phyloP scores from a whole-genome alignment of 495 filamentous ascomycete species.

The Tricharina praecox region DNA sequence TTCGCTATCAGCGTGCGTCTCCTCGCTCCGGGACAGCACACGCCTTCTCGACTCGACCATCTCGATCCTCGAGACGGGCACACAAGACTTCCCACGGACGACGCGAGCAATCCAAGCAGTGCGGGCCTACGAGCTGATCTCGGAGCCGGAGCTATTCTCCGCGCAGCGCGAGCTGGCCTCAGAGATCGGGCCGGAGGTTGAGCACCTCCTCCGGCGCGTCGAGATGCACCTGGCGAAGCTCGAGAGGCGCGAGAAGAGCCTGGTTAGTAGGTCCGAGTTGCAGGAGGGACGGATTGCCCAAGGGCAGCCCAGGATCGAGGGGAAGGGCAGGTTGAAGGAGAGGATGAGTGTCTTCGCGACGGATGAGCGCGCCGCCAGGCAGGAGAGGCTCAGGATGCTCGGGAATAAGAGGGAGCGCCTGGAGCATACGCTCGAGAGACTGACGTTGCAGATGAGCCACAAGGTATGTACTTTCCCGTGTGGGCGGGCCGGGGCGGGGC shows the following conservation, averaged over 20 bases:
- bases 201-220: constrained; percentile 45
- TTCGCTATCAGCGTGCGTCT: constrained; percentile 45
- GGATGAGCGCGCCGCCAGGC: constrained; percentile 34
- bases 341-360: constrained; percentile 20
- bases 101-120: constrained; percentile 54
- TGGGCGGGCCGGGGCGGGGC: neutral
- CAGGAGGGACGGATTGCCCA: constrained; percentile 49
- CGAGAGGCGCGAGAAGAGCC: constrained; percentile 47
- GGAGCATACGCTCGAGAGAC: constrained; percentile 56
- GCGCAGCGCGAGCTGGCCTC: constrained; percentile 53
- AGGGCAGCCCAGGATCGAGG: constrained; percentile 9
- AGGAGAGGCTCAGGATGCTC: constrained; percentile 44
- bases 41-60: constrained; percentile 59
- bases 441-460: constrained; percentile 41
- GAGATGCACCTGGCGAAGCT: constrained; percentile 55
- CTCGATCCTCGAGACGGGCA: constrained; percentile 50
- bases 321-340: neutral
- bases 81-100: constrained; percentile 58
- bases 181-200: constrained; percentile 60
- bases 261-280: constrained; percentile 55
- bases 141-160: constrained; percentile 46
- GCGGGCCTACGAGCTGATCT: constrained; percentile 62
- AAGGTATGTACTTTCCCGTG: constrained; percentile 17
- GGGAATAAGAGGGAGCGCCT: constrained; percentile 61
- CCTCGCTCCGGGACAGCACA: constrained; percentile 52